phyloP scores from a whole-genome alignment of 768 basidiomycete species.

The Rhodotorula sphaerocarpa region DNA sequence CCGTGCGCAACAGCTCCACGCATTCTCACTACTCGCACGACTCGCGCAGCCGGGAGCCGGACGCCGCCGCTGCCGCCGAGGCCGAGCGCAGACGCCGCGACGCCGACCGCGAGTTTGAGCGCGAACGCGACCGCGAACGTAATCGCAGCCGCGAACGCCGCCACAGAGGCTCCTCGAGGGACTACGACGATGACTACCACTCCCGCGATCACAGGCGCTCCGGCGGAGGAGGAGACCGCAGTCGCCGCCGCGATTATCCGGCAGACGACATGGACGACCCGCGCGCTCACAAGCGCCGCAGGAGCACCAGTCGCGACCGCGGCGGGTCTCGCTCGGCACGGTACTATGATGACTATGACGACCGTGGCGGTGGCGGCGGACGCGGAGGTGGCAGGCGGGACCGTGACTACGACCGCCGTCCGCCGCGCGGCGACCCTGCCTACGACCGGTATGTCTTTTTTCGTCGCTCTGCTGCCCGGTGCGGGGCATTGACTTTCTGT shows the following conservation, averaged over 20 bases:
- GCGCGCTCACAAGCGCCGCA: conserved; percentile 27
- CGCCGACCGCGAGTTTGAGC: conserved; percentile 35
- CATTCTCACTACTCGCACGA: conserved; percentile 19
- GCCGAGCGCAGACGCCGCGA: conserved; percentile 38
- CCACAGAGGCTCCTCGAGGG: conserved; percentile 59
- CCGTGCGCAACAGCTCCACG: conserved; percentile 1
- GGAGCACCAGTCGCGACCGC: conserved; percentile 43
- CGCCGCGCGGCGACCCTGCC: conserved; percentile 1
- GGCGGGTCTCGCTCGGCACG: conserved; percentile 41
- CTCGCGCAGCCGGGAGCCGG: conserved; percentile 4
- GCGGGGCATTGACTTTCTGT: conserved; percentile 24
- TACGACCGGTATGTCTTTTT: conserved; percentile 31
- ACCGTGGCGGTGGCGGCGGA: conserved; percentile 19
- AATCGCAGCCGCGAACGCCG: conserved; percentile 53
- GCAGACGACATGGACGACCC: conserved; percentile 23
- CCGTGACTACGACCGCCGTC: conserved; percentile 30
- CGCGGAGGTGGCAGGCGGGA: conserved; percentile 17
- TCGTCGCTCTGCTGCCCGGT: neutral
- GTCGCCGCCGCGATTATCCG: conserved; percentile 5
- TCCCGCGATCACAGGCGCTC: conserved; percentile 34
- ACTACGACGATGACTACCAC: conserved; percentile 45
- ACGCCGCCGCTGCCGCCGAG: neutral
- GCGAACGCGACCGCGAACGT: conserved; percentile 33
- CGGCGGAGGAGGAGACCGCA: conserved; percentile 5
- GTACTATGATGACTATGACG: conserved; percentile 49